A percentile compares a stretch with the other conserved stretches of the same genome.
These are phyloP conservation scores for Hyphochytrium catenoides DNA, from an alignment of 352 stramenopile species.

Conservation along the genomic window DNA sequence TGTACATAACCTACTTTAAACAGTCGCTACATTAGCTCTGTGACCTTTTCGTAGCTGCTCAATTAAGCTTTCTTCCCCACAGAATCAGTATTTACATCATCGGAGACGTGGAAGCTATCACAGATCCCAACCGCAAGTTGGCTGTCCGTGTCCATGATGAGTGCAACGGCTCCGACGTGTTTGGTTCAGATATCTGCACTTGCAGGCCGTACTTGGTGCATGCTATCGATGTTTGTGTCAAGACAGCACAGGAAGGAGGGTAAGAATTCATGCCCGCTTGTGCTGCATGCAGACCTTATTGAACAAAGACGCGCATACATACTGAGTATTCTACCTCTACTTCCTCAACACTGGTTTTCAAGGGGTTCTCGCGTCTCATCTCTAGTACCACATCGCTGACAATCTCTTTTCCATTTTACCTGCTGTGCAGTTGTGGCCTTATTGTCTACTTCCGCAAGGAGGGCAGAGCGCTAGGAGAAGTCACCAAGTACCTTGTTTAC, in stretches of 20 bases:
- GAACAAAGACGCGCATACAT: too few relatives aligned
- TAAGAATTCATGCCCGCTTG: conserved; percentile 11
- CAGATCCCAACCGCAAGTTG: conserved; percentile 88
- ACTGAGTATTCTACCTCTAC: conserved; percentile 1
- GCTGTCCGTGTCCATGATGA: conserved; percentile 96
- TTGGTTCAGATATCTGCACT: conserved; percentile 97
- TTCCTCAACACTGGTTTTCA: background rate
- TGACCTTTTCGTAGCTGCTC: conserved; percentile 3
- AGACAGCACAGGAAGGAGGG: conserved; percentile 88
- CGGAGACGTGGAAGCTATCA: conserved; percentile 84
- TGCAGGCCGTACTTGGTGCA: conserved; percentile 95
- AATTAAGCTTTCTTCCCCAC: conserved; percentile 1
- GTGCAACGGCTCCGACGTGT: conserved; percentile 96
- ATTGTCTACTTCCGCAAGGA: conserved; percentile 99
- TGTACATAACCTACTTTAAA: too few relatives aligned
- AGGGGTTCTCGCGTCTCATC: too few relatives aligned
- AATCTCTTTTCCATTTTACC: background rate
- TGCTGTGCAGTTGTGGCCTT: conserved; percentile 60
- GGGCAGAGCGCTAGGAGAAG: conserved; percentile 84
- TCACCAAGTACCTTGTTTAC: conserved; percentile 99
- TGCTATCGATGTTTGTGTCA: conserved; percentile 95
- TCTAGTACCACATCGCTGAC: background rate
- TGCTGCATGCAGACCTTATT: too few relatives aligned
- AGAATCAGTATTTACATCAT: conserved; percentile 94
- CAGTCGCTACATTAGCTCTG: conserved; percentile 4